Evolutionary conservation across 768 basidiomycete species (phyloP), one percentile per base, ranked within the genome.

Genomic region (Scleroderma citrinum): DNA sequence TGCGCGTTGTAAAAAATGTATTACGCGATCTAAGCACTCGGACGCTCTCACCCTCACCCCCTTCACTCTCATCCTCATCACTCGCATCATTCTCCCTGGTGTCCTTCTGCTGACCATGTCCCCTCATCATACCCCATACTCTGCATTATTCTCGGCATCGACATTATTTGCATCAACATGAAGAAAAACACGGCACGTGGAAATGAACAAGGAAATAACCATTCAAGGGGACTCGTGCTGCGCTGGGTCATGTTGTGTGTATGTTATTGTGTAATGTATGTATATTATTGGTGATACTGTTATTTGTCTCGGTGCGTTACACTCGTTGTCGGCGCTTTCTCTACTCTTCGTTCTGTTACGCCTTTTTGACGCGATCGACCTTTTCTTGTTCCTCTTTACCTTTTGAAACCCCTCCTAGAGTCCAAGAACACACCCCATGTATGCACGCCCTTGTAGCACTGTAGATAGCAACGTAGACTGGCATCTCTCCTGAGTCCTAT

Each of bases 1-100:
- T 86, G 17, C 71, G 74, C 41, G 77, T 86, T 44, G 76, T 87
- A 50, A 81, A 78, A 54, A 82, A 80, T 44, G 81, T 79, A 24
- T 71, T 83, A 14, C 72, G 76, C 36, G 78, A 82, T 44, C 74
- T 81, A 40, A 77, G 78, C 35, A 51, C 43, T 30, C 54, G 44
- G 17, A 42, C 50, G 7, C 49, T 53, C 16, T 19, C 56, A 31
- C 42, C 45, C 13, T 13, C 55, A 38, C 8, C 7, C 21, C 30
- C 24, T 7, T 32, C 19, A 41, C 48, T 24, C 43, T 26, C 44
- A 45, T 46, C 43, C 30, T 14, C 30, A 19, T 31, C 31, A 31
- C 30, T 21, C 2, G 43, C 43, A 44, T 32, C 43, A 20, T 44
- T 3, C 19, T 20, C 31, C 19, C n/a, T 20, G 17, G 17, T 7